Percentiles rank a stretch among this genome's conserved stretches.
These are phyloP conservation scores for Flaveria floridana DNA, from an alignment of 140 eudicot genomes.

Conservation along the genomic window DNA sequence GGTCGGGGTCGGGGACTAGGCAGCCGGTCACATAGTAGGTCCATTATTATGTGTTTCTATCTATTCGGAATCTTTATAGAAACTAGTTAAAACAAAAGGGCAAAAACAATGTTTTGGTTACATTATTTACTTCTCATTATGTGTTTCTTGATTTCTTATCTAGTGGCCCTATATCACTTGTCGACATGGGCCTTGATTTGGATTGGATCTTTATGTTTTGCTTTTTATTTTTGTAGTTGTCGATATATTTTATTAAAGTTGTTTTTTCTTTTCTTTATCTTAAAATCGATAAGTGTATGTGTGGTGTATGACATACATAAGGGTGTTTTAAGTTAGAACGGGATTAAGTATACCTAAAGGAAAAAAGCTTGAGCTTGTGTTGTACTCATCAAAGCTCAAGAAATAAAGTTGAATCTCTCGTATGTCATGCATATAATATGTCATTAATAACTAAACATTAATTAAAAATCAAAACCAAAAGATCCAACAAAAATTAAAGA, in stretches of 20 bases:
- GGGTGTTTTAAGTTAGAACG: background rate
- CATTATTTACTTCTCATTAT: slow-evolving; percentile 13
- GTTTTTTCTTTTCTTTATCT: background rate
- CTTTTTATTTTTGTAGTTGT: slow-evolving; percentile 23
- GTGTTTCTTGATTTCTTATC: slow-evolving; percentile 9
- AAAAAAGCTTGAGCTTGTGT: background rate
- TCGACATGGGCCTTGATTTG: slow-evolving; percentile 19
- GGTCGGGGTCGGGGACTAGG: background rate
- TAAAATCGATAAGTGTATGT: background rate
- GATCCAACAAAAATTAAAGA: background rate
- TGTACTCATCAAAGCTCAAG: background rate
- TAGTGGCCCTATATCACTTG: slow-evolving; percentile 12
- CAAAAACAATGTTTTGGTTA: slow-evolving; percentile 21
- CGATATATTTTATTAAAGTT: background rate
- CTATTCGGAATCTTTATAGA: slow-evolving; percentile 17
- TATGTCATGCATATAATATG: background rate
- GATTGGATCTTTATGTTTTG: slow-evolving; percentile 23
- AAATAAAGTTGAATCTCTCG: background rate
- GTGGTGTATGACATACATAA: background rate
- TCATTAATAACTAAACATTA: background rate
- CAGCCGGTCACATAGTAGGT: background rate
- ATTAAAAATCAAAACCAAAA: background rate
- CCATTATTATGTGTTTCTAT: background rate
- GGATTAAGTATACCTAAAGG: background rate
- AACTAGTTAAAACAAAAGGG: slow-evolving; percentile 23